phyloP scores from a whole-genome alignment of 768 basidiomycete genomes.

The Mycena indigotica region DNA sequence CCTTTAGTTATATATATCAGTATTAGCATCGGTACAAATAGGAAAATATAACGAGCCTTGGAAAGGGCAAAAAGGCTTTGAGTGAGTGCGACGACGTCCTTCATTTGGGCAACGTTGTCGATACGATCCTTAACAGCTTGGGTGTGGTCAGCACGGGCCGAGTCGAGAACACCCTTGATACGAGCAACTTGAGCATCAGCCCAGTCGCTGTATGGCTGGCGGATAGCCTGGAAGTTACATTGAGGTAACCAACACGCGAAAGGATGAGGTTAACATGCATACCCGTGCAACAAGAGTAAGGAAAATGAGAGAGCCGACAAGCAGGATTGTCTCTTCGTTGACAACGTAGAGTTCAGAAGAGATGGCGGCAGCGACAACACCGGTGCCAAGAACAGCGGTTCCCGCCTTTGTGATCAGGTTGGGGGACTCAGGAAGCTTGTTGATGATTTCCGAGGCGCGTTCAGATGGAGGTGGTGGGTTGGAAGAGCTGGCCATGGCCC shows the following conservation, averaged over 20 bases:
- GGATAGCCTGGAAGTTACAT: slow-evolving; percentile 54
- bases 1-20: slow-evolving; percentile 44
- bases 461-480: slow-evolving; percentile 76
- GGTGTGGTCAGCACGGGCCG: slow-evolving; percentile 87
- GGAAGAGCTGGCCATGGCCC: slow-evolving; percentile 62
- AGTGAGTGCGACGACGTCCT: slow-evolving; percentile 92
- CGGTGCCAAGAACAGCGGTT: slow-evolving; percentile 87
- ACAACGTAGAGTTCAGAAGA: slow-evolving; percentile 97
- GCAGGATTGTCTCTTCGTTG: slow-evolving; percentile 93
- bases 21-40: background rate
- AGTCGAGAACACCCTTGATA: slow-evolving; percentile 79
- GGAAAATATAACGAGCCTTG: slow-evolving; percentile 56
- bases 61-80: slow-evolving; percentile 89
- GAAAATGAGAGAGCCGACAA: slow-evolving; percentile 81
- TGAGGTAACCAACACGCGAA: slow-evolving; percentile 20
- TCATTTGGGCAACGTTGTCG: slow-evolving; percentile 87
- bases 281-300: slow-evolving; percentile 83
- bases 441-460: slow-evolving; percentile 87
- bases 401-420: slow-evolving; percentile 95
- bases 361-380: slow-evolving; percentile 87
- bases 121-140: slow-evolving; percentile 93
- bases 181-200: slow-evolving; percentile 85
- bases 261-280: slow-evolving; percentile 26
- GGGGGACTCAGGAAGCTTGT: slow-evolving; percentile 82
- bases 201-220: slow-evolving; percentile 91